These are phyloP conservation scores for Ogataea methanolica DNA, from an alignment of 805 yeast genomes.

Conservation along the genomic window DNA sequence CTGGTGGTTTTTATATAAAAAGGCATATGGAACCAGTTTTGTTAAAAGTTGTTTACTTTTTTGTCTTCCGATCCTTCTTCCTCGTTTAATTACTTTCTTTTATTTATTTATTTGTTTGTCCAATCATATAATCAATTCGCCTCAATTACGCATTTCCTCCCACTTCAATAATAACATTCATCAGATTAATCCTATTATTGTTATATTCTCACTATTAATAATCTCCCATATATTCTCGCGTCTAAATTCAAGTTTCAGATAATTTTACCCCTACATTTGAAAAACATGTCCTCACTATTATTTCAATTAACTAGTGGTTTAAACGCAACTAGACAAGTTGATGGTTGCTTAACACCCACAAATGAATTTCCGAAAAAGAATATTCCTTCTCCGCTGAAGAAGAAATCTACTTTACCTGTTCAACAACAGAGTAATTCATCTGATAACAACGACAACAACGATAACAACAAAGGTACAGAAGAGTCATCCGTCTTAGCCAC, in stretches of 20 bases:
- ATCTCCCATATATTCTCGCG: background rate
- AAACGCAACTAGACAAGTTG: constrained; percentile 18
- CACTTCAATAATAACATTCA: background rate
- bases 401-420: background rate
- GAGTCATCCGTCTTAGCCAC: background rate
- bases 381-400: background rate
- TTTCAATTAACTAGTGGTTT: constrained; percentile 8
- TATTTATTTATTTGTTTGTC: background rate
- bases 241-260: background rate
- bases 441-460: constrained; percentile 3
- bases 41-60: background rate
- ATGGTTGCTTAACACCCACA: constrained; percentile 25
- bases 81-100: background rate
- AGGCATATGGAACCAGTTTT: background rate
- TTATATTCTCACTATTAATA: background rate
- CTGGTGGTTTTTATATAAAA: background rate
- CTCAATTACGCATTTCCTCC: background rate
- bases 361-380: constrained; percentile 8
- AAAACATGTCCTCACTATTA: constrained; percentile 11
- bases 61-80: background rate
- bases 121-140: background rate
- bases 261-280: background rate
- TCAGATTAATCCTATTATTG: background rate
- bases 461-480: constrained; percentile 1
- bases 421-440: background rate